Base-by-base conservation (phyloP, 1,139 yeast genomes). In the Debaryomyces sp. region DNA sequence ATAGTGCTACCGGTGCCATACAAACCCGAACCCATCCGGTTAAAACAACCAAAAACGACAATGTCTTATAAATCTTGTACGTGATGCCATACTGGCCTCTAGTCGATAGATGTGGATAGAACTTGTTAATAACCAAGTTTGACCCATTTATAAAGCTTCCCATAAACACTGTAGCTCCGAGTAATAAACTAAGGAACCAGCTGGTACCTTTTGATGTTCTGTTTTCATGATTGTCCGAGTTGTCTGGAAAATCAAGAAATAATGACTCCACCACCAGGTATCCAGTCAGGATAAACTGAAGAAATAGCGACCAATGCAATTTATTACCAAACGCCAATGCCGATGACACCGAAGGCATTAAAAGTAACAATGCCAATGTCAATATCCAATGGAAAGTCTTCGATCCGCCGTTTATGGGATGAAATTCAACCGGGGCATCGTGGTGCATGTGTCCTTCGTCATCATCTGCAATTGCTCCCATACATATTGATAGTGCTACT, bases 1-100 rank as follows among this genome's bases (percentile, higher is more conserved):
- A 82, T 54, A 91, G 66, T 1, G 96, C 87, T 44, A 89, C 84
- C 4, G 94, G 91, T 0, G 96, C 95, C 70, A 92, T 70, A 47
- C 91, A 85, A 32, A 82, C 80, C 55, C 90, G 85, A 7, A 91
- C 86, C 81, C 70, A 82, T 1, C 90, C 92, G 3, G 82, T 74
- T 7, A 84, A 52, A 0, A 77, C 79, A 5, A 70, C 61, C 22
- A 79, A 36, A 10, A 81, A 64, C 3, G 88, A 75, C 2, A 80
- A 58, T 0, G 68, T 57, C 54, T 79, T 78, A 62, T 84, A 85
- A 1, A 73, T 45, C 34, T 67, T 61, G 7, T 63, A 49, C 3
- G 54, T 43, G n/a, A 49, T 17, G 2, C 62, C 56, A 41, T 54
- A 50, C 32, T 46, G 49, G 17, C 52, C 54, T 36, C 52, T 48